phyloP scores from a whole-genome alignment of 108 stramenopile genomes.

The Cylindrotheca fusiformis region DNA sequence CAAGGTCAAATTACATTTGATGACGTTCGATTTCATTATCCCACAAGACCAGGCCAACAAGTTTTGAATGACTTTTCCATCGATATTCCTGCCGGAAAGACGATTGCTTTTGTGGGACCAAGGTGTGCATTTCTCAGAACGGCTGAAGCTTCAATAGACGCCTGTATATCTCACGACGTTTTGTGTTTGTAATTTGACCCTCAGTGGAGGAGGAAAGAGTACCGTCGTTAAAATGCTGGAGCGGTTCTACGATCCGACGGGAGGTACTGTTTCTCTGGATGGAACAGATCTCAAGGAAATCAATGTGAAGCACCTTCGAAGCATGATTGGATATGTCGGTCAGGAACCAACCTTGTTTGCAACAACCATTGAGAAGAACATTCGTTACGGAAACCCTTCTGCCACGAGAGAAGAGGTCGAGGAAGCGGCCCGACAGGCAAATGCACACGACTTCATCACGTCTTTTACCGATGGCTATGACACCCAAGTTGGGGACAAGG shows the following conservation, averaged over 20 bases:
- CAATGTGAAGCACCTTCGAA: conserved; percentile 68
- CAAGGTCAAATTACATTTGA: conserved; percentile 45
- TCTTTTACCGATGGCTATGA: conserved; percentile 63
- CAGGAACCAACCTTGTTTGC: conserved; percentile 88
- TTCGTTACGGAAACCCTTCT: conserved; percentile 50
- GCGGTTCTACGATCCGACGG: conserved; percentile 76
- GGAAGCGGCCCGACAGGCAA: conserved; percentile 71
- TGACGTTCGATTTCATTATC: conserved; percentile 55
- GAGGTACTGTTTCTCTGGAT: conserved; percentile 63
- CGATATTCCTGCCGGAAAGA: conserved; percentile 44
- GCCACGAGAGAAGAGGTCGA: conserved; percentile 50
- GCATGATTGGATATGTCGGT: conserved; percentile 75
- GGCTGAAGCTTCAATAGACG: too few relatives aligned
- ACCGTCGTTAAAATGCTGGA: conserved; percentile 63
- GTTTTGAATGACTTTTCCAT: conserved; percentile 59
- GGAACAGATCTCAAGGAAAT: conserved; percentile 63
- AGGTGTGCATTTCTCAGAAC: too few relatives aligned
- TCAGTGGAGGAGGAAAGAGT: conserved; percentile 71
- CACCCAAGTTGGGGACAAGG: conserved; percentile 57
- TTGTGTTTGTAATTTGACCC: too few relatives aligned
- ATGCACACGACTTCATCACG: conserved; percentile 77
- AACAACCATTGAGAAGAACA: conserved; percentile 75
- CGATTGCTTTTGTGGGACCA: conserved; percentile 70
- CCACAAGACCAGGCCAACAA: conserved; percentile 36
- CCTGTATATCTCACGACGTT: too few relatives aligned